Evolutionary conservation across 2,329 filamentous ascomycete genomes (phyloP).

Genomic region (Xylogone sp.): DNA sequence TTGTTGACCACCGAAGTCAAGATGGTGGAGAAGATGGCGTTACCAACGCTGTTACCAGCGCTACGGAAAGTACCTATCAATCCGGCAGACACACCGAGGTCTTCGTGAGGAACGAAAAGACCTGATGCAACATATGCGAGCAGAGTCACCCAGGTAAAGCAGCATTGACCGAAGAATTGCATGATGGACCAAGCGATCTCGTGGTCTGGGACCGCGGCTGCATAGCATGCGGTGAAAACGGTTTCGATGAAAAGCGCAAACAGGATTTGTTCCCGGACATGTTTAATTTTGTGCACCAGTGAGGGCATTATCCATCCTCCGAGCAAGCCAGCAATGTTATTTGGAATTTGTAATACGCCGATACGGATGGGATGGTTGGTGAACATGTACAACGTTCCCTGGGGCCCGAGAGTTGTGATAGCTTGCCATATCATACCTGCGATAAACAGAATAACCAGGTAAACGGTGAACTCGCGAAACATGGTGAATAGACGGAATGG

Average conservation of each 20-base stretch:
- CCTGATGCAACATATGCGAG: constrained; percentile 26
- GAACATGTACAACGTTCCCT: constrained; percentile 29
- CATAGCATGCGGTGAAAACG: constrained; percentile 25
- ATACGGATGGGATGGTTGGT: constrained; percentile 26
- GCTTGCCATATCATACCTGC: constrained; percentile 28
- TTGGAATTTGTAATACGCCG: constrained; percentile 23
- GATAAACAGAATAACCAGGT: constrained; percentile 28
- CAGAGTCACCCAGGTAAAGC: constrained; percentile 30
- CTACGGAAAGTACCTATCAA: constrained; percentile 28
- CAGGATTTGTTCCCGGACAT: constrained; percentile 27
- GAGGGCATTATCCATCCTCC: constrained; percentile 28
- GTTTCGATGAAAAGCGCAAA: constrained; percentile 27
- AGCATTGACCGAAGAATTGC: constrained; percentile 28
- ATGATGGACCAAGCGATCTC: constrained; percentile 26
- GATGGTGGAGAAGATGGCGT: constrained; percentile 31
- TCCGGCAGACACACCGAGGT: constrained; percentile 27
- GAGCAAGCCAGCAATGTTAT: constrained; percentile 18
- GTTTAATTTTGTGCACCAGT: constrained; percentile 28
- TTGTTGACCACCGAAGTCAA: constrained; percentile 25
- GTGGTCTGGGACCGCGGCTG: constrained; percentile 23
- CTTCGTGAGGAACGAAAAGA: constrained; percentile 27
- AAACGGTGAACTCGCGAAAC: constrained; percentile 27
- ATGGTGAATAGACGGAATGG: constrained; percentile 22
- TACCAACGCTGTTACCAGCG: constrained; percentile 30
- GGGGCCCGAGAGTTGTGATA: constrained; percentile 24